Conservation (phyloP, 176 grass and related monocot genomes). For the Eremochloa ophiuroides region DNA sequence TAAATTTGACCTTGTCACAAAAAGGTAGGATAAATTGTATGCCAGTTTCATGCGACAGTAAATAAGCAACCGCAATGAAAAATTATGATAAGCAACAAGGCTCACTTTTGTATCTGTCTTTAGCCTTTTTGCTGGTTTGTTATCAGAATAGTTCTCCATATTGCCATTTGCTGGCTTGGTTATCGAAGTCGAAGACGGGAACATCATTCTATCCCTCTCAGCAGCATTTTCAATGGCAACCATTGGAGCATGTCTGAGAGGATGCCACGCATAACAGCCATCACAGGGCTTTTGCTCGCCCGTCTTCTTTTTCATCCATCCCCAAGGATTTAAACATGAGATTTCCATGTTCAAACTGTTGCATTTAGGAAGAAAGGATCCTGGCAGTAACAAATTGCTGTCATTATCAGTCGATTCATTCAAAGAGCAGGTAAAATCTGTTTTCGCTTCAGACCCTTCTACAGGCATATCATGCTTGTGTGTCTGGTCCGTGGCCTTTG, state of each 20-base stretch:
- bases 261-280: conserved; percentile 66
- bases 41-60: background rate
- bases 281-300: conserved; percentile 18
- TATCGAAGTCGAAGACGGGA: conserved; percentile 31
- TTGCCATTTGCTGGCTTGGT: conserved; percentile 12
- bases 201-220: conserved; percentile 55
- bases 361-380: background rate
- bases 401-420: background rate
- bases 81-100: background rate
- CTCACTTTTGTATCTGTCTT: conserved; percentile 59
- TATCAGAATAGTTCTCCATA: conserved; percentile 26
- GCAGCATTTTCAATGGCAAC: conserved; percentile 86
- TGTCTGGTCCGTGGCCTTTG: conserved; percentile 54
- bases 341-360: conserved; percentile 32
- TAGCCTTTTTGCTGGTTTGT: conserved; percentile 56
- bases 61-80: background rate
- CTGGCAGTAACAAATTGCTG: background rate
- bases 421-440: background rate
- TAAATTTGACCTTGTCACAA: background rate
- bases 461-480: conserved; percentile 10
- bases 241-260: conserved; percentile 68
- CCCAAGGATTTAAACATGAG: conserved; percentile 76
- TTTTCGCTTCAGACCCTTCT: conserved; percentile 14
- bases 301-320: conserved; percentile 46
- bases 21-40: background rate